These are phyloP conservation scores for Trichoderma sp. DNA, from an alignment of 2,329 filamentous ascomycete genomes.

Conservation along the genomic window DNA sequence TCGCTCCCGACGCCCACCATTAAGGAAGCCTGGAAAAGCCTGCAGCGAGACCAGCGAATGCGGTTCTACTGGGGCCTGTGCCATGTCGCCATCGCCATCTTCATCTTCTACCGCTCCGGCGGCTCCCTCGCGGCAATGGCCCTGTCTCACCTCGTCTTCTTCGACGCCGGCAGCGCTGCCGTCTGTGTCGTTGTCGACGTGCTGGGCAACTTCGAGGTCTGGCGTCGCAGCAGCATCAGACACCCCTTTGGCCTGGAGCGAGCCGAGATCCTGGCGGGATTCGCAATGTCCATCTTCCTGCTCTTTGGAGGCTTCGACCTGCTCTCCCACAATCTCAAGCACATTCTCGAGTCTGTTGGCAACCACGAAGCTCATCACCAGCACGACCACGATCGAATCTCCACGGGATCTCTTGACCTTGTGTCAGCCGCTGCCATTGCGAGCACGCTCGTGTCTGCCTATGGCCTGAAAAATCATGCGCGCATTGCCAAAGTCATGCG, in stretches of 20 bases:
- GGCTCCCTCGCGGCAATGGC: constrained; percentile 89
- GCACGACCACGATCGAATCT: constrained; percentile 62
- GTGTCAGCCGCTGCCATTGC: constrained; percentile 77
- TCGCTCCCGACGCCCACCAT: constrained; percentile 89
- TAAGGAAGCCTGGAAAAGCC: constrained; percentile 82
- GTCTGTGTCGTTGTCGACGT: constrained; percentile 92
- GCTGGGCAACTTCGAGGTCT: constrained; percentile 94
- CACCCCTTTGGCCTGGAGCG: constrained; percentile 93
- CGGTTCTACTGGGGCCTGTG: constrained; percentile 87
- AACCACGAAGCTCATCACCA: constrained; percentile 69
- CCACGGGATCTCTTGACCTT: constrained; percentile 74
- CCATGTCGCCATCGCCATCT: constrained; percentile 77
- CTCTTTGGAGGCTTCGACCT: constrained; percentile 98
- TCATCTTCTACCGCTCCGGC: constrained; percentile 80
- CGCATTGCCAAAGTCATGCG: constrained; percentile 90
- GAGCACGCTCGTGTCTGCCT: constrained; percentile 80
- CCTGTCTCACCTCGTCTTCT: constrained; percentile 88
- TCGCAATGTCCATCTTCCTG: constrained; percentile 92
- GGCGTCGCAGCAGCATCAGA: constrained; percentile 86
- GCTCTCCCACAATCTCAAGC: constrained; percentile 88
- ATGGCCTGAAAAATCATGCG: constrained; percentile 83
- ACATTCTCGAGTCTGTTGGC: constrained; percentile 68
- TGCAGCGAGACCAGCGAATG: constrained; percentile 81
- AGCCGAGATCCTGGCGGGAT: constrained; percentile 89
- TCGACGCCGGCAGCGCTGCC: constrained; percentile 88